Conservation (phyloP, 441 rosid genomes). For the Gossypium lobatum region DNA sequence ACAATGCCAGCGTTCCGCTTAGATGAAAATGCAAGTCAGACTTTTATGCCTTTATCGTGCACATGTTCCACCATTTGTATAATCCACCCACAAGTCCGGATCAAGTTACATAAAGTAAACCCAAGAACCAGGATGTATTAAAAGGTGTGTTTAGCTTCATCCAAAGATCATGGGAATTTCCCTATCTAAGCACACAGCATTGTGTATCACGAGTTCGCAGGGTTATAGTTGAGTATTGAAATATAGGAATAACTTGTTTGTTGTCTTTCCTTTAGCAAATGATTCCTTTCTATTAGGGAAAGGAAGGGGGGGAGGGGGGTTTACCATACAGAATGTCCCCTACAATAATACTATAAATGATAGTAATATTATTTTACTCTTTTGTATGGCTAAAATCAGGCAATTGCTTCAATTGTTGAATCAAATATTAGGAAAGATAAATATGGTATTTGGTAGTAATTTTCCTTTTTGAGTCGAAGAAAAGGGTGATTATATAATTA, state of each 20-base stretch:
- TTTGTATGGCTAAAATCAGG: background rate
- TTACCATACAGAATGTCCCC: background rate
- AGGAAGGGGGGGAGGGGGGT: background rate
- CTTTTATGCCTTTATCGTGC: background rate
- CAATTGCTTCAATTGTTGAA: background rate
- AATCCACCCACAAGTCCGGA: background rate
- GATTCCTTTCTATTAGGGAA: background rate
- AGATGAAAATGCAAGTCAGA: background rate
- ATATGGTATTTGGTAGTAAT: background rate
- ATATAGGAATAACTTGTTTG: background rate
- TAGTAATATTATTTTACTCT: background rate
- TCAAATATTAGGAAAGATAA: background rate
- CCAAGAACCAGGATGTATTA: background rate
- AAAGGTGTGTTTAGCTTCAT: background rate
- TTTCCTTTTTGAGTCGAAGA: background rate
- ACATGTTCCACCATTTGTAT: background rate
- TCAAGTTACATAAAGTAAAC: background rate
- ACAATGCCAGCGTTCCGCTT: background rate
- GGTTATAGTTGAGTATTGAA: background rate
- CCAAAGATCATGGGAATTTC: background rate
- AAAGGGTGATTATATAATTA: no score
- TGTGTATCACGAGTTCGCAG: background rate
- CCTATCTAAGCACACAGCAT: background rate
- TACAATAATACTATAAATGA: background rate
- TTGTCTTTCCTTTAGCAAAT: background rate